Evolutionary conservation across 2,329 filamentous ascomycete species (phyloP).

Genomic region (Rosellinia necatrix): DNA sequence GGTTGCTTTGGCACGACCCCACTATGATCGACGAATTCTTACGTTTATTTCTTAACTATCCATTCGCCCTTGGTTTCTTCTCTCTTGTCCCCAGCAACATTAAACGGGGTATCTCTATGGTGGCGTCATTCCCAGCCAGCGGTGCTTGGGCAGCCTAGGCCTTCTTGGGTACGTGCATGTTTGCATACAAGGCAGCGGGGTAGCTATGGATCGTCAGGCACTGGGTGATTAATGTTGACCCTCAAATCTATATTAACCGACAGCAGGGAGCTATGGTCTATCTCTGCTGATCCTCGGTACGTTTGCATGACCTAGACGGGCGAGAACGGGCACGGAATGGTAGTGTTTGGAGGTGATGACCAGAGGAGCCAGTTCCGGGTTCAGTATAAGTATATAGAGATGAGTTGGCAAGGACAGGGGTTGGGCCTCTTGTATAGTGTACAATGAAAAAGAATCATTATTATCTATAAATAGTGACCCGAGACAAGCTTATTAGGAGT

Average conservation of each 20-base stretch:
- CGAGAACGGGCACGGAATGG: constrained; percentile 5
- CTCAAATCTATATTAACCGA: constrained; percentile 17
- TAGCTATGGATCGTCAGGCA: not conserved
- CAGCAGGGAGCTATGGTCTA: constrained; percentile 1
- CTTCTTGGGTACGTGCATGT: constrained; percentile 18
- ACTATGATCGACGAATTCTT: constrained; percentile 18
- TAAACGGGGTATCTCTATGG: constrained; percentile 1
- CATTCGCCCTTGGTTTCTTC: constrained; percentile 2
- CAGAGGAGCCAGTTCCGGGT: not conserved
- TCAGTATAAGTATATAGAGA: constrained; percentile 21
- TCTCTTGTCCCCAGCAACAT: constrained; percentile 2
- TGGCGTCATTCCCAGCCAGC: constrained; percentile 8
- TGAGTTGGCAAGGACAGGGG: not conserved
- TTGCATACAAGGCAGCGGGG: constrained; percentile 17
- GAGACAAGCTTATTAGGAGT: no score
- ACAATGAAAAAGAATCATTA: constrained; percentile 22
- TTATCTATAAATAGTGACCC: not conserved
- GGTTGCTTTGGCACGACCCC: constrained; percentile 11
- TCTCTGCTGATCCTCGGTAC: constrained; percentile 13
- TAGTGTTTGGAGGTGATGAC: constrained; percentile 12
- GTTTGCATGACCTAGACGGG: constrained; percentile 17
- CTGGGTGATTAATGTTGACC: not conserved
- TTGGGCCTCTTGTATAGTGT: constrained; percentile 13
- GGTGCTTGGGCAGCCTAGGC: constrained; percentile 6
- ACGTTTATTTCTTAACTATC: constrained; percentile 22